Evolutionary conservation across 1,284 basidiomycete species (phyloP), one percentile per base, ranked within the genome.

Genomic region (Ceratobasidium sp.): DNA sequence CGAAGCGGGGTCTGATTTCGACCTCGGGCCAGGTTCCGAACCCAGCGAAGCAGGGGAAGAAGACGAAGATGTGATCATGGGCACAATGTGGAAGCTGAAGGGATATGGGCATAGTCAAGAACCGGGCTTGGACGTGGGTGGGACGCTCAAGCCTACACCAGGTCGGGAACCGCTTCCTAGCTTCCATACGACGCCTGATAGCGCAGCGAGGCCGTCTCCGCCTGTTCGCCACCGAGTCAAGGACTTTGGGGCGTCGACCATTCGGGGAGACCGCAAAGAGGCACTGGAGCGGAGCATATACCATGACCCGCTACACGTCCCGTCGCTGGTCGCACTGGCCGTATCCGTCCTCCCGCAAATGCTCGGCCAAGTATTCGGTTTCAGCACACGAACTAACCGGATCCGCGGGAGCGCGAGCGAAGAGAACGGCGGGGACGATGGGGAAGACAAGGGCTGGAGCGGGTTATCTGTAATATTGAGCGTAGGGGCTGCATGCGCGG

Each of bases 291-390:
- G 65, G 10, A 56, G 65, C 40, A 40, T 68, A 8, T 68, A 68
- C 47, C 31, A 65, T 42, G 70, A 71, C 57, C 70, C 70, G 25
- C 53, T 71, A 17, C 68, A 71, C 25, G 20, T 71, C 13, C 70
- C 70, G 7, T 69, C 70, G 6, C 42, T 71, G 13, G 38, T 71
- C 38, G 62, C 70, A n/a, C 40, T 71, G 25, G 68, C 68, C 15
- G 35, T 62, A 7, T 71, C 70, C 10, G 69, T 71, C 54, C 25
- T 71, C 5, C 70, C 70, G 15, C 42, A 69, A 7, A 35, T 69
- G 27, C 43, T 58, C 20, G 60, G 58, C 7, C 53, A 67, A 2
- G 45, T 69, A 29, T 55, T 68, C 20, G 35, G 49, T 25, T 38
- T 20, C 29, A n/a, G 42, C n/a, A 43, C 40, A 31, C 32, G 60